A percentile compares a stretch with the other conserved stretches of the same genome.
These are phyloP conservation scores for Globisporangium echinulatum DNA, from an alignment of 352 stramenopile species.

Conservation along the genomic window DNA sequence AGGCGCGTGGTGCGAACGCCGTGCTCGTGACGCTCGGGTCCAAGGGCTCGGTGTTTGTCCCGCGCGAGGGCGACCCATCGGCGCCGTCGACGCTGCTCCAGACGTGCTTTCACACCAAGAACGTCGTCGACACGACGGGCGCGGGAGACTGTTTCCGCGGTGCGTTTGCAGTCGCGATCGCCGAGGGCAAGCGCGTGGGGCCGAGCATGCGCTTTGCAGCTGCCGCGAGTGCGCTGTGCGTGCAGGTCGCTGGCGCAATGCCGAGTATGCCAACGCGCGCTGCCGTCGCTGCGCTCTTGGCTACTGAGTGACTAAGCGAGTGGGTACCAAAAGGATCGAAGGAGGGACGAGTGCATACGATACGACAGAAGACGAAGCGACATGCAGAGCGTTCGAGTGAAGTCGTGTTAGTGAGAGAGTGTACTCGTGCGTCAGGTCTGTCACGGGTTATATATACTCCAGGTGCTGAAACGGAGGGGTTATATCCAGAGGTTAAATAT, in stretches of 20 bases:
- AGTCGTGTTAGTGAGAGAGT: background rate
- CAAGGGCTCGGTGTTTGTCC: constrained; percentile 61
- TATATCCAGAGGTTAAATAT: constrained; percentile 5
- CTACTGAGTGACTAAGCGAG: background rate
- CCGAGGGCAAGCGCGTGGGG: constrained; percentile 34
- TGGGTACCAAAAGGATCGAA: too few species aligned
- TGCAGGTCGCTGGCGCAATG: constrained; percentile 56
- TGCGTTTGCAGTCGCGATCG: constrained; percentile 55
- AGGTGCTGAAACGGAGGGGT: background rate
- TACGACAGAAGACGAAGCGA: too few species aligned
- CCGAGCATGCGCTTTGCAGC: constrained; percentile 50
- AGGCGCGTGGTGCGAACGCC: constrained; percentile 40
- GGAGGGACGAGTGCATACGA: too few species aligned
- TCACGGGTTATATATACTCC: constrained; percentile 2
- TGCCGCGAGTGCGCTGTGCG: constrained; percentile 59
- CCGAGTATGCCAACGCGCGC: constrained; percentile 54
- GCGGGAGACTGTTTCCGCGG: constrained; percentile 76
- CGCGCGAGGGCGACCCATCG: constrained; percentile 13
- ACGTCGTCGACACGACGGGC: constrained; percentile 74
- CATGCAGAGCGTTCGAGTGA: background rate
- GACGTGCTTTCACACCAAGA: constrained; percentile 41
- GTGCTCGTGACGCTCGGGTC: constrained; percentile 66
- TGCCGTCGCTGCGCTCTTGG: constrained; percentile 27
- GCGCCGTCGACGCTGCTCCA: constrained; percentile 28
- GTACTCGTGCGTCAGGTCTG: background rate